phyloP scores from a whole-genome alignment of 192 early-diverging fungal species.

The Rhizophagus prolifer region DNA sequence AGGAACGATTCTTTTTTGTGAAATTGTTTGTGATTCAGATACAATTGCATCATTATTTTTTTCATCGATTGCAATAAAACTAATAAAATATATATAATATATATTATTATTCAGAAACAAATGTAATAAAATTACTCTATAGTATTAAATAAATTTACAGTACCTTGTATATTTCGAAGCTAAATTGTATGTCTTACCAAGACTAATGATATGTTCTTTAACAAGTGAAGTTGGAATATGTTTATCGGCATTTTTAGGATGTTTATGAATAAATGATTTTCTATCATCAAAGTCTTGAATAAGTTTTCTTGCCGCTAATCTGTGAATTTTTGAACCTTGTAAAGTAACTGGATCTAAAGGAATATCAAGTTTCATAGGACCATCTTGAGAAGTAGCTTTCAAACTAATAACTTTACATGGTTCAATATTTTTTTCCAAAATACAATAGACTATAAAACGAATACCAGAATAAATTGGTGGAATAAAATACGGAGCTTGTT shows the following conservation, averaged over 20 bases:
- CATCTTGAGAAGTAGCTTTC: slow-evolving; percentile 11
- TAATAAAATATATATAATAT: not conserved
- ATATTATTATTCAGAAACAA: no score
- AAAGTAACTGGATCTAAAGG: slow-evolving; percentile 12
- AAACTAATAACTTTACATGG: not conserved
- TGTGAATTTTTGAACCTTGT: slow-evolving; percentile 18
- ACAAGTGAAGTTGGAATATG: not conserved
- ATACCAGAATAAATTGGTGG: slow-evolving; percentile 14
- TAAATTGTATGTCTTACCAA: slow-evolving; percentile 9
- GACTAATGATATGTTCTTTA: not conserved
- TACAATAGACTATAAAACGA: slow-evolving; percentile 13
- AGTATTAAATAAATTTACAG: no score
- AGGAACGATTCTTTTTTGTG: not conserved
- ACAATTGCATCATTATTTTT: not conserved
- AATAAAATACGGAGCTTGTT: slow-evolving; percentile 21
- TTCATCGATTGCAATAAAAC: not conserved
- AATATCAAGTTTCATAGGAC: not conserved
- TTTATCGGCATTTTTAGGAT: slow-evolving; percentile 10
- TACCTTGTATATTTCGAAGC: slow-evolving; percentile 26
- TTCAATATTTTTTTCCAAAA: slow-evolving; percentile 7
- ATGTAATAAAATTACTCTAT: no score
- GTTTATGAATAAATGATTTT: slow-evolving; percentile 15
- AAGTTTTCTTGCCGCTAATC: slow-evolving; percentile 22
- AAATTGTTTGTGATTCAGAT: not conserved
- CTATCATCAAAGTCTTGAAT: slow-evolving; percentile 24